phyloP scores from a whole-genome alignment of 2,329 filamentous ascomycete species.

The Cladosporium austrohemisphaericum region DNA sequence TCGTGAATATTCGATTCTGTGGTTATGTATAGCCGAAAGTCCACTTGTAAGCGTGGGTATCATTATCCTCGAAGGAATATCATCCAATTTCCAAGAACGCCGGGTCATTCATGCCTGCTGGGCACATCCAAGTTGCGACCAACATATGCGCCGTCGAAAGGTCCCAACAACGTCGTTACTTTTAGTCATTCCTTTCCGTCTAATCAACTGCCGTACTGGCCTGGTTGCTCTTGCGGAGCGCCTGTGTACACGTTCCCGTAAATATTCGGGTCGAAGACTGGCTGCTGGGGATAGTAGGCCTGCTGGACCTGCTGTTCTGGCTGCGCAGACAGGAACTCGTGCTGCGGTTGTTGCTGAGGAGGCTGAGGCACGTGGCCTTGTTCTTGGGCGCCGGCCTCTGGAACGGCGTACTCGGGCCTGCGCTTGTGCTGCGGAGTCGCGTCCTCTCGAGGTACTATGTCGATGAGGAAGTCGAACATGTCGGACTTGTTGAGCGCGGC shows the following conservation, averaged over 20 bases:
- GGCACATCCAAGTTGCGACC: neutral
- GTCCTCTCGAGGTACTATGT: conserved; percentile 96
- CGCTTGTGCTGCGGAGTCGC: conserved; percentile 81
- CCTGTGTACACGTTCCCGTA: conserved; percentile 47
- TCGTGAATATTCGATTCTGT: conserved; percentile 1
- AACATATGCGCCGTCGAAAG: neutral
- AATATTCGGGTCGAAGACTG: conserved; percentile 81
- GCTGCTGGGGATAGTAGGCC: conserved; percentile 62
- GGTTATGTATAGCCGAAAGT: conserved; percentile 7
- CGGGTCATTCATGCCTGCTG: neutral
- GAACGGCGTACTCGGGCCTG: conserved; percentile 39
- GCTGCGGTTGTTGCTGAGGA: conserved; percentile 53
- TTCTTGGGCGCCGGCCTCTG: conserved; percentile 37
- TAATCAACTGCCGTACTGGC: conserved; percentile 11
- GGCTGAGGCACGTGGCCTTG: conserved; percentile 31
- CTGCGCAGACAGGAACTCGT: conserved; percentile 55
- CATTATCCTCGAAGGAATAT: conserved; percentile 1
- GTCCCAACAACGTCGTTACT: neutral
- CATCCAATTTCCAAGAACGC: conserved; percentile 4
- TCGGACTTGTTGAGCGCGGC: conserved; percentile 94
- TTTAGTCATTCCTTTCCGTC: neutral
- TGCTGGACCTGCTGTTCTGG: conserved; percentile 70
- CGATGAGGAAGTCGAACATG: conserved; percentile 99
- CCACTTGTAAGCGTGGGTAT: conserved; percentile 8
- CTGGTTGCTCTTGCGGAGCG: conserved; percentile 10